phyloP scores from a whole-genome alignment of 1,284 basidiomycete genomes.

The Ceratobasidium sp. region DNA sequence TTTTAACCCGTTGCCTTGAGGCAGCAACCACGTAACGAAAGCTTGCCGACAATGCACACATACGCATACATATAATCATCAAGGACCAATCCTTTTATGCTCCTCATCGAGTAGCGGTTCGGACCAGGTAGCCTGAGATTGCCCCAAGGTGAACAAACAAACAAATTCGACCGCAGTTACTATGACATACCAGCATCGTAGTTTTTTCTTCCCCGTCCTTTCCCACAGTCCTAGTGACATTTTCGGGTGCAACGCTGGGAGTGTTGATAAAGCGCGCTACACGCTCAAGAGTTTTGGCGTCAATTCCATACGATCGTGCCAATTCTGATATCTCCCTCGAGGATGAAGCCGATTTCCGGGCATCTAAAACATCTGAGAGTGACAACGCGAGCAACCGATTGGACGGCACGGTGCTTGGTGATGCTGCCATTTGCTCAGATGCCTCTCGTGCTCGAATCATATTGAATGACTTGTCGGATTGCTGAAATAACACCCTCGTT shows the following conservation, averaged over 20 bases:
- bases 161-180: not conserved
- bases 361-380: constrained; percentile 71
- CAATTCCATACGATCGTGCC: constrained; percentile 68
- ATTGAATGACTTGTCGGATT: constrained; percentile 56
- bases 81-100: constrained; percentile 16
- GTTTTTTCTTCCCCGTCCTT: constrained; percentile 69
- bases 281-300: constrained; percentile 63
- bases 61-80: not conserved
- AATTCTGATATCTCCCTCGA: constrained; percentile 61
- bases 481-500: constrained; percentile 43
- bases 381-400: constrained; percentile 68
- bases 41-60: not conserved
- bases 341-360: constrained; percentile 65
- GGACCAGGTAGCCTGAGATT: constrained; percentile 30
- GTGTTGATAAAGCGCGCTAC: constrained; percentile 74
- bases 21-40: not conserved
- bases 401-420: constrained; percentile 51
- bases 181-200: constrained; percentile 64
- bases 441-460: constrained; percentile 64
- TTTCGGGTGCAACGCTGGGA: constrained; percentile 69
- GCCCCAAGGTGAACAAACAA: no score
- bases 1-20: not conserved
- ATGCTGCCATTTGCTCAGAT: constrained; percentile 64
- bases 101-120: constrained; percentile 36
- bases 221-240: constrained; percentile 60